These are phyloP conservation scores for Gossypium bickii DNA, from an alignment of 345 rosid species.

Conservation along the genomic window DNA sequence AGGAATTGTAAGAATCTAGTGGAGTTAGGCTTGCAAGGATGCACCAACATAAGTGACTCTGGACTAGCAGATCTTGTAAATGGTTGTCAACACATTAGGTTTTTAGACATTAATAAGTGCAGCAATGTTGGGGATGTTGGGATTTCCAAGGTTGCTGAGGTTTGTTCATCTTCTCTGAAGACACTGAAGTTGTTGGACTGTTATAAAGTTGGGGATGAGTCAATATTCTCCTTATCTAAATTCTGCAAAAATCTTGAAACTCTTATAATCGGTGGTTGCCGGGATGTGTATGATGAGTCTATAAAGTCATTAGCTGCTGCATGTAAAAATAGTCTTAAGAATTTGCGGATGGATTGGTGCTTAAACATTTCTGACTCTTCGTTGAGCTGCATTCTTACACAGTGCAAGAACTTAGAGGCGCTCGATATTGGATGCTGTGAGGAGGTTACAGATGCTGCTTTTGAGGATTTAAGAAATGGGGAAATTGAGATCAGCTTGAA, in stretches of 20 bases:
- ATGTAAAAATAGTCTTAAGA: constrained; percentile 60
- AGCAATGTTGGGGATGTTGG: constrained; percentile 69
- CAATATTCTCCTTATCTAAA: constrained; percentile 53
- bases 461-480: constrained; percentile 36
- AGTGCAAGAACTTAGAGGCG: constrained; percentile 75
- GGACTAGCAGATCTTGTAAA: constrained; percentile 65
- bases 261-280: constrained; percentile 75
- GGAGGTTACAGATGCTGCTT: constrained; percentile 70
- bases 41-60: constrained; percentile 56
- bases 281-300: constrained; percentile 60
- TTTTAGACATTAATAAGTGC: constrained; percentile 79
- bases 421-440: constrained; percentile 89
- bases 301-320: constrained; percentile 56
- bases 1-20: constrained; percentile 53
- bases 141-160: constrained; percentile 55
- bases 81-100: constrained; percentile 56
- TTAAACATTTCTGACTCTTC: constrained; percentile 67
- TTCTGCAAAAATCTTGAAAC: constrained; percentile 71
- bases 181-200: constrained; percentile 81
- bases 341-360: constrained; percentile 95
- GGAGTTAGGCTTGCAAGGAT: constrained; percentile 72
- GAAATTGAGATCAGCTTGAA: constrained; percentile 44
- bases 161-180: constrained; percentile 60
- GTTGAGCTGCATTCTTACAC: constrained; percentile 49
- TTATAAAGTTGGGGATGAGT: constrained; percentile 64